Percentiles rank a stretch among this genome's conserved stretches.
phyloP scores from a whole-genome alignment of 768 basidiomycete species.

The Pulveroboletus sp. region DNA sequence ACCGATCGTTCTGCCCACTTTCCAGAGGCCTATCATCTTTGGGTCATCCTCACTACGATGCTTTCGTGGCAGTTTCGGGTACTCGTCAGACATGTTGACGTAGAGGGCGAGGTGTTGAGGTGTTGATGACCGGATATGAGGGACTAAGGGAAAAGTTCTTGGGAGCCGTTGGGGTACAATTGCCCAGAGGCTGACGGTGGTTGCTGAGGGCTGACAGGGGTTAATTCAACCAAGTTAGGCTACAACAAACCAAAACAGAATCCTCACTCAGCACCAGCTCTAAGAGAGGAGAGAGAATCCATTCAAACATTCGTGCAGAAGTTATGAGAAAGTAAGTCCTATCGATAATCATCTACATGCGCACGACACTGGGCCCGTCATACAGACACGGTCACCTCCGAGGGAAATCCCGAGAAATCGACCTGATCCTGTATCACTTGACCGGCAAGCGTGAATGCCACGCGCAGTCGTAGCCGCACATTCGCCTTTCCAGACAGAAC shows the following conservation, averaged over 20 bases:
- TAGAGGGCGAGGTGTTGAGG: conserved; percentile 7
- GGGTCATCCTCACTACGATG: conserved; percentile 41
- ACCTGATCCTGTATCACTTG: conserved; percentile 83
- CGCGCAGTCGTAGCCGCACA: conserved; percentile 78
- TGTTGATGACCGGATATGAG: background rate
- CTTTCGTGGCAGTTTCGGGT: conserved; percentile 27
- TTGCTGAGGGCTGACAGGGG: conserved; percentile 20
- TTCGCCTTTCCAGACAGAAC: conserved; percentile 49
- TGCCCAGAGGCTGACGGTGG: conserved; percentile 19
- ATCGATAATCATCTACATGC: conserved; percentile 15
- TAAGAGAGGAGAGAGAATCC: background rate
- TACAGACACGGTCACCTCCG: conserved; percentile 53
- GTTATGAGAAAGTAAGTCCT: conserved; percentile 11
- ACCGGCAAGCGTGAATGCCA: conserved; percentile 70
- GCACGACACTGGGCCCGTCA: conserved; percentile 12
- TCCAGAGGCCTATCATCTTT: conserved; percentile 76
- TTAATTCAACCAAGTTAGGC: conserved; percentile 6
- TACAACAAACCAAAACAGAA: conserved; percentile 6
- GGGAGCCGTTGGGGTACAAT: background rate
- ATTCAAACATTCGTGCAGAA: conserved; percentile 20
- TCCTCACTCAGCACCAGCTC: background rate
- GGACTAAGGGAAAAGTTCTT: background rate
- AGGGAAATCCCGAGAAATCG: conserved; percentile 89
- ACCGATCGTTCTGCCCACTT: conserved; percentile 79
- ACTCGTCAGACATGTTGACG: conserved; percentile 24